phyloP scores from a whole-genome alignment of 2,329 filamentous ascomycete genomes.

The Arthrobotrys sphaeroides region DNA sequence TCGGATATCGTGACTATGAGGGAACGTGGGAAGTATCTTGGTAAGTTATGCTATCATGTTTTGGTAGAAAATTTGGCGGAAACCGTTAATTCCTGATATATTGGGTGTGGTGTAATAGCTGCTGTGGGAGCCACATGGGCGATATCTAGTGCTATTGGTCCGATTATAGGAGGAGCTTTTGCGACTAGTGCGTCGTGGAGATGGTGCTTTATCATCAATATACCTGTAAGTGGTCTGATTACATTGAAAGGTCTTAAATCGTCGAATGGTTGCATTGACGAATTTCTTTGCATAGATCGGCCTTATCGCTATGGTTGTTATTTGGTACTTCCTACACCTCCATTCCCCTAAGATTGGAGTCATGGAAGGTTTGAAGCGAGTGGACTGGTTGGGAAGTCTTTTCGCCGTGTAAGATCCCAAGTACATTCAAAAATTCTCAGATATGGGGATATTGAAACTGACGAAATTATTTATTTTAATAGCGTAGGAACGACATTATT shows the following conservation, averaged over 20 bases:
- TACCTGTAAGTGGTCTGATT: constrained; percentile 62
- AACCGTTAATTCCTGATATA: constrained; percentile 58
- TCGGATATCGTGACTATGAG: constrained; percentile 62
- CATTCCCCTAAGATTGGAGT: constrained; percentile 73
- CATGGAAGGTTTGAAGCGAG: constrained; percentile 69
- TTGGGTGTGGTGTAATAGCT: constrained; percentile 58
- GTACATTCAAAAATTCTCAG: background rate
- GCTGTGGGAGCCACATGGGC: constrained; percentile 75
- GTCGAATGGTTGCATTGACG: constrained; percentile 28
- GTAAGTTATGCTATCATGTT: constrained; percentile 19
- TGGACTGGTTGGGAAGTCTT: constrained; percentile 65
- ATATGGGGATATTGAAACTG: background rate
- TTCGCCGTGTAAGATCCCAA: constrained; percentile 52
- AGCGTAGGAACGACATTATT: constrained; percentile 45
- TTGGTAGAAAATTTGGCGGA: background rate
- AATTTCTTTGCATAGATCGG: constrained; percentile 43
- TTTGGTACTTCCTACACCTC: constrained; percentile 71
- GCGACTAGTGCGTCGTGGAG: constrained; percentile 72
- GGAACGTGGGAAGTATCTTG: constrained; percentile 59
- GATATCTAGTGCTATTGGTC: constrained; percentile 72
- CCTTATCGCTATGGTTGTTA: constrained; percentile 55
- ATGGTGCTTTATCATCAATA: constrained; percentile 76
- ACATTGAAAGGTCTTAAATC: constrained; percentile 49
- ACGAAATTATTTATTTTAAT: background rate
- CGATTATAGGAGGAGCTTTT: constrained; percentile 72